phyloP scores from a whole-genome alignment of 441 rosid genomes.

The Geranium incanum region DNA sequence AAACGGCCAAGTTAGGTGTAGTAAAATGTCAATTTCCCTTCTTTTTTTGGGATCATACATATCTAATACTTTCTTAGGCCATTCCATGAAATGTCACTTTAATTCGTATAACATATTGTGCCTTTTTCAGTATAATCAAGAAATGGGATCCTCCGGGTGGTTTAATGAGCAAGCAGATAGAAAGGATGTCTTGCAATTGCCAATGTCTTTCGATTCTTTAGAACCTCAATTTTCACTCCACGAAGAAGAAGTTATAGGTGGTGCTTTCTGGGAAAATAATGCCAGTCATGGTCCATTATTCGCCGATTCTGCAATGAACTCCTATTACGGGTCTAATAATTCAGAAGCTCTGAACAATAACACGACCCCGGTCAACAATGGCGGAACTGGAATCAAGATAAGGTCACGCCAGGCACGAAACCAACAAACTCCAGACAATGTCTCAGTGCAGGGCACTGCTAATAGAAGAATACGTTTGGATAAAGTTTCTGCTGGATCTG shows the following conservation, averaged over 20 bases:
- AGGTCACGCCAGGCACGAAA: slow-evolving; percentile 42
- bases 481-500: slow-evolving; percentile 9
- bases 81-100: background rate
- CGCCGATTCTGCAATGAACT: slow-evolving; percentile 30
- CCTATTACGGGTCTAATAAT: slow-evolving; percentile 25
- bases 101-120: slow-evolving; percentile 12
- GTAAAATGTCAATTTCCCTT: background rate
- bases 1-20: too few species aligned
- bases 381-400: slow-evolving; percentile 39
- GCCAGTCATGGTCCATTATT: slow-evolving; percentile 32
- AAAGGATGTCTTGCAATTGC: slow-evolving; percentile 31
- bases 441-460: slow-evolving; percentile 60
- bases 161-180: slow-evolving; percentile 26
- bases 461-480: slow-evolving; percentile 49
- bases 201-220: slow-evolving; percentile 27
- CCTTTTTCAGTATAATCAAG: slow-evolving; percentile 26
- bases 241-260: slow-evolving; percentile 21
- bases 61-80: background rate
- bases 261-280: slow-evolving; percentile 21
- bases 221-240: slow-evolving; percentile 20
- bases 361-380: background rate
- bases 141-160: slow-evolving; percentile 24
- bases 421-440: slow-evolving; percentile 23
- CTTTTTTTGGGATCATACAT: background rate
- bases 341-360: slow-evolving; percentile 26